Conservation (phyloP, 2,329 filamentous ascomycete genomes). For the Nemania bipapillata region DNA sequence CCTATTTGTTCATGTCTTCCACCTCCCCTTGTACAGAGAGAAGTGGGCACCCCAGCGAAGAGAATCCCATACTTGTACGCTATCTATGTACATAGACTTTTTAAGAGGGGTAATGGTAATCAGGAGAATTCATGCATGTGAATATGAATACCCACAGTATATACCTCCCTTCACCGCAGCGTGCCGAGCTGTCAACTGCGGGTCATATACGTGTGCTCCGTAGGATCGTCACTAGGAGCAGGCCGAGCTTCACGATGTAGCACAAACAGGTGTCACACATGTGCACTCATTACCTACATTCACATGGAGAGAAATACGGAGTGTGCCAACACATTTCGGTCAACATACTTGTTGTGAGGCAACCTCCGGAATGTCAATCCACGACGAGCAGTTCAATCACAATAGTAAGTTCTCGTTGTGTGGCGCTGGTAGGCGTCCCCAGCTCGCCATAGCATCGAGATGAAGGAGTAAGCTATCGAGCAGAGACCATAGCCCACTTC, state of each 20-base stretch:
- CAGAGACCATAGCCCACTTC: background rate
- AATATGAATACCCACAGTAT: no score
- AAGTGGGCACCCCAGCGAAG: background rate
- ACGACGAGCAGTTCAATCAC: background rate
- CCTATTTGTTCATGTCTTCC: background rate
- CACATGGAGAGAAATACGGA: background rate
- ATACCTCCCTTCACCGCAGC: background rate
- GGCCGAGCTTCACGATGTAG: no score
- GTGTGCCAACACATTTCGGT: background rate
- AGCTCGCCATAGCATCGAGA: no score
- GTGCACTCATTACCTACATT: background rate
- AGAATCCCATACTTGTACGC: background rate
- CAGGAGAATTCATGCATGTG: slow-evolving; percentile 17
- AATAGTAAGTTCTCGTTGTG: background rate
- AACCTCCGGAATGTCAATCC: background rate
- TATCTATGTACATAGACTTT: background rate
- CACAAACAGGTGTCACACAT: background rate
- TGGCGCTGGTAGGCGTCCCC: no score
- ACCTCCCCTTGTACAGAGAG: background rate
- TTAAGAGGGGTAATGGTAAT: slow-evolving; percentile 7
- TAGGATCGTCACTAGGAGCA: slow-evolving; percentile 30
- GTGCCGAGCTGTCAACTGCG: slow-evolving; percentile 33
- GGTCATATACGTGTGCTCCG: slow-evolving; percentile 15
- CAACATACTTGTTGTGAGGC: background rate
- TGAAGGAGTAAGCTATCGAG: no score